Evolutionary conservation across 805 yeast species (phyloP).

Genomic region (Pichia insulana): DNA sequence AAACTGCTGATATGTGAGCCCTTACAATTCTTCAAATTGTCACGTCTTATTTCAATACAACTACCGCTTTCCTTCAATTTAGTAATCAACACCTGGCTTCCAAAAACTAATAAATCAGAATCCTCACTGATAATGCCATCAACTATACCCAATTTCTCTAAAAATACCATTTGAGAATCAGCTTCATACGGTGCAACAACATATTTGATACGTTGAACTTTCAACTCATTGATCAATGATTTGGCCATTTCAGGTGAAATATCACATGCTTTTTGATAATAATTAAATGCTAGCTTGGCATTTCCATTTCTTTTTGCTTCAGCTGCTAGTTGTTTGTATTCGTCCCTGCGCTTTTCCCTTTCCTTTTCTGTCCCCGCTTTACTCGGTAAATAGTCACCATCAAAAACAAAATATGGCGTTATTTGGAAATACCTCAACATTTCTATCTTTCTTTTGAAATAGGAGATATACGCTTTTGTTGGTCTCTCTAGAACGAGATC

Average conservation of each 20-base stretch:
- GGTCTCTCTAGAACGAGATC: conserved; percentile 67
- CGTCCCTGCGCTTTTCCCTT: conserved; percentile 48
- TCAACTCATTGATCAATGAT: conserved; percentile 66
- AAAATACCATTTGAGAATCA: conserved; percentile 90
- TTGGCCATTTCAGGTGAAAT: conserved; percentile 90
- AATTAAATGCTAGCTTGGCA: conserved; percentile 51
- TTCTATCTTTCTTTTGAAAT: conserved; percentile 55
- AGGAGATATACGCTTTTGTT: conserved; percentile 64
- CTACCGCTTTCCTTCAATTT: conserved; percentile 65
- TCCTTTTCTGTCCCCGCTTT: conserved; percentile 66
- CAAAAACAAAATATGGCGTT: conserved; percentile 83
- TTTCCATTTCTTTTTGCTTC: conserved; percentile 46
- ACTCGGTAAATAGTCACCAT: conserved; percentile 80
- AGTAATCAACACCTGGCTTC: conserved; percentile 67
- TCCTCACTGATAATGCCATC: conserved; percentile 91
- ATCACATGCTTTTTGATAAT: conserved; percentile 71
- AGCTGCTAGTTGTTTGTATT: conserved; percentile 50
- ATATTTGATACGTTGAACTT: conserved; percentile 46
- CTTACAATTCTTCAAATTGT: conserved; percentile 34
- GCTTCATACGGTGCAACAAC: conserved; percentile 98
- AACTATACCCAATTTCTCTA: conserved; percentile 66
- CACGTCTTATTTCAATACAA: conserved; percentile 60
- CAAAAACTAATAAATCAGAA: conserved; percentile 85
- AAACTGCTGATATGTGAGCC: conserved; percentile 38
- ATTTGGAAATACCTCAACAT: conserved; percentile 63